These are phyloP conservation scores for Hammondia hammondi DNA, from an alignment of 169 alveolate genomes.

Conservation along the genomic window DNA sequence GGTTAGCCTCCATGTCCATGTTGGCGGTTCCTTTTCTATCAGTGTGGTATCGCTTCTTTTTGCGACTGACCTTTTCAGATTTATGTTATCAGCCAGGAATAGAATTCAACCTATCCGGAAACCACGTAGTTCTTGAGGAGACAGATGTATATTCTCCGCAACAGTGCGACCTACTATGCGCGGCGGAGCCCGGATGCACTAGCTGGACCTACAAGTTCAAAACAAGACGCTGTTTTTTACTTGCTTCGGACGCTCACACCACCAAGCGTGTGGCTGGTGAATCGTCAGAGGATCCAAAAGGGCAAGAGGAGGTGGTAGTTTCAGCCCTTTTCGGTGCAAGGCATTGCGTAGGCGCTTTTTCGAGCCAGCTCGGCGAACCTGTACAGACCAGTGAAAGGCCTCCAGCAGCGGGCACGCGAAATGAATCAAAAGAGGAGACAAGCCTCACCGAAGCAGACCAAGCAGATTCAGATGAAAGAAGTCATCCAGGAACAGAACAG, in stretches of 20 bases:
- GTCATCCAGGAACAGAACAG: background rate
- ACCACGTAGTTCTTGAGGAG: background rate
- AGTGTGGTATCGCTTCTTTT: background rate
- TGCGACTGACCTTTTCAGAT: background rate
- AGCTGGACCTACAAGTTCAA: conserved; percentile 26
- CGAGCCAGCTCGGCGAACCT: conserved; percentile 9
- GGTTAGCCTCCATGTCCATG: too few relatives aligned
- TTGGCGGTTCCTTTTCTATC: too few relatives aligned
- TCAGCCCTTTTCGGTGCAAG: conserved; percentile 2
- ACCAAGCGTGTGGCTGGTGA: background rate
- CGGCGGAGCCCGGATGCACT: background rate
- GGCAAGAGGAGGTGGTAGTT: background rate
- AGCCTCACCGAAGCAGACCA: background rate
- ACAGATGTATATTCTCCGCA: background rate
- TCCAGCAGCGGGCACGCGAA: background rate
- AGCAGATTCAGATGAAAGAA: background rate
- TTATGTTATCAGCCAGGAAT: conserved; percentile 1
- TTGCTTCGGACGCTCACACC: conserved; percentile 3
- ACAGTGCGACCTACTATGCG: conserved; percentile 35
- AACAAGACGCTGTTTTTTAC: background rate
- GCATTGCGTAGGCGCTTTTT: background rate
- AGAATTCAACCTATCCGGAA: background rate
- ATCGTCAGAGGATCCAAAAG: background rate
- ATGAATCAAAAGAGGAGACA: background rate
- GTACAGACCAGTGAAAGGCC: background rate